Conservation (phyloP, 257 asterid genomes). For the Sherardia arvensis region DNA sequence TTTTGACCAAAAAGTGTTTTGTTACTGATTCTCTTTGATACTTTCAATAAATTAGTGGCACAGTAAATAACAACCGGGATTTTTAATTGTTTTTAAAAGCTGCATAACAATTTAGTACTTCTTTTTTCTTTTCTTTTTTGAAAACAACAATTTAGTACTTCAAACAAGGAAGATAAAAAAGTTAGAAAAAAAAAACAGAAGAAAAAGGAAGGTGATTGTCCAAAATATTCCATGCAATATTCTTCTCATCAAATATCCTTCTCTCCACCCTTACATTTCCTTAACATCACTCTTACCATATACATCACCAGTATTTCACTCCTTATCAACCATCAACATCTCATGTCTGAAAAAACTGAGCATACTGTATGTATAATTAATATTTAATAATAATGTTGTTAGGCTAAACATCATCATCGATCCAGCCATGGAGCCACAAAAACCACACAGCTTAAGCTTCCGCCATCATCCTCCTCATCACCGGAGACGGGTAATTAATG, state of each 20-base stretch:
- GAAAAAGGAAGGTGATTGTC: background rate
- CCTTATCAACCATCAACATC: background rate
- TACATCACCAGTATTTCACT: background rate
- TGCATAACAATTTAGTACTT: too few species aligned
- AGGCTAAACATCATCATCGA: background rate
- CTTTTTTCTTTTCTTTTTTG: too few species aligned
- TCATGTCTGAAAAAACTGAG: background rate
- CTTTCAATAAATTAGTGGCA: too few species aligned
- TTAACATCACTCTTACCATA: background rate
- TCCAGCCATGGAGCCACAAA: background rate
- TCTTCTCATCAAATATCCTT: background rate
- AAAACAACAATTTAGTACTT: too few species aligned
- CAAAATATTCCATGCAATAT: background rate
- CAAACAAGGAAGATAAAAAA: too few species aligned
- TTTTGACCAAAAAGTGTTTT: too few species aligned
- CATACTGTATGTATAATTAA: too few species aligned
- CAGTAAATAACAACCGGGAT: too few species aligned
- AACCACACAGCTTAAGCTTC: background rate
- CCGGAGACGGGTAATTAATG: background rate
- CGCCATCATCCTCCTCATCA: background rate
- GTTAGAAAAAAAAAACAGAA: too few species aligned
- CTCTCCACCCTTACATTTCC: background rate
- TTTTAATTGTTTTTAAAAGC: too few species aligned
- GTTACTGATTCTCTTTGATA: too few species aligned
- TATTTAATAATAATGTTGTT: background rate